Conservation (phyloP, 192 early-diverging fungal genomes). For the Backusella westeae region DNA sequence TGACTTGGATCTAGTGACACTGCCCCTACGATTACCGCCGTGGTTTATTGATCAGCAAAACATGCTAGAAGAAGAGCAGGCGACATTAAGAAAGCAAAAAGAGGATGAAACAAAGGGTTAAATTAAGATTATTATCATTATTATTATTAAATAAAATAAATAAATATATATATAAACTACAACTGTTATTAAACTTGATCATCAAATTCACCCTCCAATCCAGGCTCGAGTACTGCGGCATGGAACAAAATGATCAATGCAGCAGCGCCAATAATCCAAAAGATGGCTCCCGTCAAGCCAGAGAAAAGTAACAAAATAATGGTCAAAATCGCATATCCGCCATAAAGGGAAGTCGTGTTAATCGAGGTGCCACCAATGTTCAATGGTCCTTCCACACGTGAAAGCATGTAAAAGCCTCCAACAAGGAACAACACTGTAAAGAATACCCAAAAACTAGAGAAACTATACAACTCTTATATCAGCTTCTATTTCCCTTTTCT, state of each 20-base stretch:
- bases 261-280: slow-evolving; percentile 63
- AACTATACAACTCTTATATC: slow-evolving; percentile 22
- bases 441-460: slow-evolving; percentile 48
- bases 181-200: not conserved
- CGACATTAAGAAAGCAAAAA: not conserved
- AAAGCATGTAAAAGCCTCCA: slow-evolving; percentile 47
- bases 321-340: slow-evolving; percentile 37
- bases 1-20: slow-evolving; percentile 85
- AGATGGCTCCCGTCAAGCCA: slow-evolving; percentile 49
- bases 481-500: not conserved
- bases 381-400: slow-evolving; percentile 42
- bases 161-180: not conserved
- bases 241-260: slow-evolving; percentile 55
- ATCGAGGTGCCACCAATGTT: slow-evolving; percentile 35
- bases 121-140: not conserved
- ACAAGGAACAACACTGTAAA: slow-evolving; percentile 51
- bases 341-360: slow-evolving; percentile 44
- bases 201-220: slow-evolving; percentile 51
- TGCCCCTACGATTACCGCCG: slow-evolving; percentile 70
- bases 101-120: not conserved
- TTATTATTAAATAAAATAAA: not conserved
- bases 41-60: slow-evolving; percentile 78
- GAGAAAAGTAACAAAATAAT: slow-evolving; percentile 53
- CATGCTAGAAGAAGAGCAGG: slow-evolving; percentile 48
- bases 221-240: slow-evolving; percentile 55